Evolutionary conservation across 306 rosid genomes (phyloP).

Genomic region (Vigna angularis): DNA sequence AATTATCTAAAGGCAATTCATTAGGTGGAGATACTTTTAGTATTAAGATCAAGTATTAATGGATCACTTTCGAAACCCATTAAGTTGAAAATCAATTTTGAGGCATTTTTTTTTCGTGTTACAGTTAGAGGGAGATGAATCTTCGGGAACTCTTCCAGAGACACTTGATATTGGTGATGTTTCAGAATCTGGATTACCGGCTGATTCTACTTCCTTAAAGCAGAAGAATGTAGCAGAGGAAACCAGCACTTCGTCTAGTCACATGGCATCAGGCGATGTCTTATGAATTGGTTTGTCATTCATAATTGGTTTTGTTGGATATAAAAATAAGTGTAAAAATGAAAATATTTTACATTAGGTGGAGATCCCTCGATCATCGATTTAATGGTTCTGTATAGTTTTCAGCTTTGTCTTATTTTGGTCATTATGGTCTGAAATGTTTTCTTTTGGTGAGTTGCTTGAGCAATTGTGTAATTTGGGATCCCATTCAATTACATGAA

Average conservation of each 20-base stretch:
- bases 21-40: neutral
- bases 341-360: slow-evolving; percentile 40
- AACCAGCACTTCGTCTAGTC: slow-evolving; percentile 60
- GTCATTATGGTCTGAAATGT: slow-evolving; percentile 43
- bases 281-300: slow-evolving; percentile 49
- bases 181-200: slow-evolving; percentile 61
- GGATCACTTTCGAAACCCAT: slow-evolving; percentile 20
- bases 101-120: slow-evolving; percentile 28
- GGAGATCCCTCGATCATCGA: slow-evolving; percentile 29
- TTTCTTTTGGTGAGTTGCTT: slow-evolving; percentile 51
- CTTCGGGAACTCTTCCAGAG: slow-evolving; percentile 80
- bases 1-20: slow-evolving; percentile 30
- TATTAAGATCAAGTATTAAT: slow-evolving; percentile 8
- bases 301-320: slow-evolving; percentile 48
- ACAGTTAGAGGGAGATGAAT: slow-evolving; percentile 59
- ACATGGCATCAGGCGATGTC: slow-evolving; percentile 37
- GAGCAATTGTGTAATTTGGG: slow-evolving; percentile 32
- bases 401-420: slow-evolving; percentile 51
- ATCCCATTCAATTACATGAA: slow-evolving; percentile 45
- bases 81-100: slow-evolving; percentile 34
- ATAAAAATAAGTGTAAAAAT: slow-evolving; percentile 53
- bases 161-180: slow-evolving; percentile 87
- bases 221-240: slow-evolving; percentile 63
- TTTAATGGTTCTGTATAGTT: slow-evolving; percentile 61
- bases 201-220: slow-evolving; percentile 54